Conservation (phyloP, 2,329 filamentous ascomycete species). For the Aspergillus sp. region DNA sequence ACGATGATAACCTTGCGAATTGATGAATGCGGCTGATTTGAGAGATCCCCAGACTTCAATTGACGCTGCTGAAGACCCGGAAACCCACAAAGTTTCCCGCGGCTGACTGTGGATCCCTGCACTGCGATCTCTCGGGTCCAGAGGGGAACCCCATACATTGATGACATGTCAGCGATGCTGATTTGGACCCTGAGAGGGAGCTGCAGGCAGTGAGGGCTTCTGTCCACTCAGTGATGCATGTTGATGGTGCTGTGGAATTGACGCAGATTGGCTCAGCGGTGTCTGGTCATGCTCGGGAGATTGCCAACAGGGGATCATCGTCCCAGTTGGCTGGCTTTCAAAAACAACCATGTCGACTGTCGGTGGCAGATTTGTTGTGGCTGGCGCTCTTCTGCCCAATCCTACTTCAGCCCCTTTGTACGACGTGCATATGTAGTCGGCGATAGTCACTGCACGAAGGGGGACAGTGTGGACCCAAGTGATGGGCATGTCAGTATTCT, state of each 20-base stretch:
- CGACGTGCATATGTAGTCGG: conserved; percentile 19
- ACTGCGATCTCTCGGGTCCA: neutral
- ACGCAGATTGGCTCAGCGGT: conserved; percentile 18
- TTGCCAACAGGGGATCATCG: conserved; percentile 8
- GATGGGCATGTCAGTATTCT: neutral
- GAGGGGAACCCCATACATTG: neutral
- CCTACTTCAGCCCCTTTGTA: conserved; percentile 16
- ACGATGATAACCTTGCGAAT: neutral
- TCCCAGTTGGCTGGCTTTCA: conserved; percentile 12
- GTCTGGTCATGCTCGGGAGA: conserved; percentile 10
- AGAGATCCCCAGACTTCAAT: neutral
- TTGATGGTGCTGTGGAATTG: conserved; percentile 10
- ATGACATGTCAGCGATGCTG: neutral
- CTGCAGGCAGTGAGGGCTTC: neutral
- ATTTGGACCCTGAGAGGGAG: neutral
- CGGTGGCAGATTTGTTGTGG: conserved; percentile 6
- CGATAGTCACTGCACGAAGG: conserved; percentile 11
- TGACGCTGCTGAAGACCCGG: neutral
- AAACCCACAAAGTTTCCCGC: neutral
- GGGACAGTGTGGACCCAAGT: conserved; percentile 6
- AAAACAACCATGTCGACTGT: conserved; percentile 6
- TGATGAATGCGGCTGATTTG: neutral
- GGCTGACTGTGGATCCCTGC: neutral
- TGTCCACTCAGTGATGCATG: neutral
- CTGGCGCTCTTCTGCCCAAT: conserved; percentile 9